Evolutionary conservation across 2,329 filamentous ascomycete genomes (phyloP), one percentile per base, ranked within the genome.

Genomic region (Arthroderma sp.): DNA sequence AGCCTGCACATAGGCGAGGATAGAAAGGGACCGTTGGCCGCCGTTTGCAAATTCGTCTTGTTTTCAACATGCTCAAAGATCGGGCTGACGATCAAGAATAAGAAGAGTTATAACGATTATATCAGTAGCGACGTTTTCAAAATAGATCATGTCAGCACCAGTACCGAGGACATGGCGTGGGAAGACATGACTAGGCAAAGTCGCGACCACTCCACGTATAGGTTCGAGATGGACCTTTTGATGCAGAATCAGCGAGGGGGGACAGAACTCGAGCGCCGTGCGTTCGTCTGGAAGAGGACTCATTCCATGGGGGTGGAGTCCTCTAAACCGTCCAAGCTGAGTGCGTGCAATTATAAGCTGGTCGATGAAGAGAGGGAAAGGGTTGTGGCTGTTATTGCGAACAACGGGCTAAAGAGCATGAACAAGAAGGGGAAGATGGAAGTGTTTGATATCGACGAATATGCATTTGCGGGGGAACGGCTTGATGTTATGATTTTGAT

Each of bases 231-330:
- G 49, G 61, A 62, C 2, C 6, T 67, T 1, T 23, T n/a, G 13
- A 55, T 58, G 7, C 57, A 53, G 49, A 19, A 17, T 19, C 25
- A n/a, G 44, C 25, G 15, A 3, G 11, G 25, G 25, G 44, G 44
- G n/a, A 11, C 44, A 8, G 35, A n/a, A 15, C 54, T 58, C 8
- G 58, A 44, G 47, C 44, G 60, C n/a, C 51, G 52, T 33, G 44
- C 25, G 15, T 72, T 71, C 51, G 56, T 66, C n/a, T 72, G 70
- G 70, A 70, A 70, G 56, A 58, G 61, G 37, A 71, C 69, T 1
- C 64, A 63, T 35, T 61, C 60, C 2, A 63, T 67, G n/a, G 68
- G 66, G 2, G 60, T 68, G 11, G 64, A 62, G 17, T 62, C 60
- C 11, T 61, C 62, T 5, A 63, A 56, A 17, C 63, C 65, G 15